These are phyloP conservation scores for Rosa lucieae DNA, from an alignment of 306 rosid species.

Conservation along the genomic window DNA sequence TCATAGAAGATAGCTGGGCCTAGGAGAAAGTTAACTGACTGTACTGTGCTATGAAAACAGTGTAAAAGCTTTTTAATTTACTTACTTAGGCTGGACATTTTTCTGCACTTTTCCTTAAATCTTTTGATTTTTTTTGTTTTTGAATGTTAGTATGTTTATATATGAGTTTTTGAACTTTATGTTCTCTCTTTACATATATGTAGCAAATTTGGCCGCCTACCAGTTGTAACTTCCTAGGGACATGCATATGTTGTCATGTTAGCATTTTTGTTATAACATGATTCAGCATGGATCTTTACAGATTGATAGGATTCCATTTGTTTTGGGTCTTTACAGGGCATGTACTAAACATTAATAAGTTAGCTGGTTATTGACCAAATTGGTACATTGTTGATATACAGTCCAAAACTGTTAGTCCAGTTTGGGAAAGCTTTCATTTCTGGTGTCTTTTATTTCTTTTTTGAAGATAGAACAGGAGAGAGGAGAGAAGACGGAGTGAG, in stretches of 20 bases:
- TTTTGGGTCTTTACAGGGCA: neutral
- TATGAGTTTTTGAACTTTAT: neutral
- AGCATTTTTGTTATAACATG: neutral
- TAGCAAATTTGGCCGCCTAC: neutral
- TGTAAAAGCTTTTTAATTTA: neutral
- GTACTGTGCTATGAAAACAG: neutral
- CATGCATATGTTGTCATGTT: neutral
- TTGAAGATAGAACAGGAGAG: neutral
- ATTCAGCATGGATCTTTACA: neutral
- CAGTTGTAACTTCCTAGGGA: neutral
- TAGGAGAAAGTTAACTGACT: neutral
- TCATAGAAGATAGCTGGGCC: neutral
- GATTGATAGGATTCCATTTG: neutral
- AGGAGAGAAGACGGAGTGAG: neutral
- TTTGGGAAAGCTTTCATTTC: neutral
- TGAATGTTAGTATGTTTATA: neutral
- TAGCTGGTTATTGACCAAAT: neutral
- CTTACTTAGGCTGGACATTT: neutral
- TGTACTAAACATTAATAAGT: neutral
- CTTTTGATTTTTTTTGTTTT: neutral
- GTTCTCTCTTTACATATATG: neutral
- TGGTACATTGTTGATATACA: neutral
- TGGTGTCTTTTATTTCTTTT: neutral
- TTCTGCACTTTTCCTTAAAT: neutral
- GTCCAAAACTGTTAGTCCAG: neutral